phyloP scores from a whole-genome alignment of 257 asterid species.

The Jasminum sambac region DNA sequence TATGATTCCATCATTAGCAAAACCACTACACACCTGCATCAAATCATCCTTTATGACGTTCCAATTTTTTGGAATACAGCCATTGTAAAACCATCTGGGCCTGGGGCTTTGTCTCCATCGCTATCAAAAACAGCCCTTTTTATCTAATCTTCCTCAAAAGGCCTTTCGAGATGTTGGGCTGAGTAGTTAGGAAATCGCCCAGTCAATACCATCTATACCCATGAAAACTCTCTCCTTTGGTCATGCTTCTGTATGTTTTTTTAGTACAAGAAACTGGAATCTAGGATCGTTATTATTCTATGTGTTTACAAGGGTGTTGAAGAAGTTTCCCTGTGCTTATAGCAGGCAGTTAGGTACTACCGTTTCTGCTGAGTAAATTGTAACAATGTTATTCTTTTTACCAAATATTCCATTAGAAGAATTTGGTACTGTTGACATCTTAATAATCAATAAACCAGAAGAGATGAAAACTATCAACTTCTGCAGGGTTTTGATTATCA shows the following conservation, averaged over 20 bases:
- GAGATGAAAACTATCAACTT: background rate
- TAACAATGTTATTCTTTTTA: background rate
- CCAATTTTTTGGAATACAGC: too few species aligned
- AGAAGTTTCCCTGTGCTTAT: background rate
- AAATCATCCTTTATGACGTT: too few species aligned
- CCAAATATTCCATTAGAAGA: background rate
- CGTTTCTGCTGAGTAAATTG: background rate
- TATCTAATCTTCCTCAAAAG: too few species aligned
- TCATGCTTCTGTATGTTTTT: background rate
- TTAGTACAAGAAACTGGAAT: background rate
- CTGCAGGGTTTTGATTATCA: background rate
- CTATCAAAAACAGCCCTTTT: too few species aligned
- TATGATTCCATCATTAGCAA: too few species aligned
- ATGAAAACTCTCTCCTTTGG: too few species aligned
- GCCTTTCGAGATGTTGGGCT: too few species aligned
- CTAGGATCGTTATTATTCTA: background rate
- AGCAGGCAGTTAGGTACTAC: background rate
- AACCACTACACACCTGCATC: too few species aligned
- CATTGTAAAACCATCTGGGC: too few species aligned
- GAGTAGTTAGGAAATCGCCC: too few species aligned
- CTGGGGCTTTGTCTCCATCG: too few species aligned
- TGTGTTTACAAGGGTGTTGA: background rate
- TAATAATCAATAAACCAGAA: background rate
- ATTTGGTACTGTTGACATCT: background rate
- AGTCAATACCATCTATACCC: too few species aligned